These are phyloP conservation scores for Prunus salicina DNA, from an alignment of 306 rosid species.

Conservation along the genomic window DNA sequence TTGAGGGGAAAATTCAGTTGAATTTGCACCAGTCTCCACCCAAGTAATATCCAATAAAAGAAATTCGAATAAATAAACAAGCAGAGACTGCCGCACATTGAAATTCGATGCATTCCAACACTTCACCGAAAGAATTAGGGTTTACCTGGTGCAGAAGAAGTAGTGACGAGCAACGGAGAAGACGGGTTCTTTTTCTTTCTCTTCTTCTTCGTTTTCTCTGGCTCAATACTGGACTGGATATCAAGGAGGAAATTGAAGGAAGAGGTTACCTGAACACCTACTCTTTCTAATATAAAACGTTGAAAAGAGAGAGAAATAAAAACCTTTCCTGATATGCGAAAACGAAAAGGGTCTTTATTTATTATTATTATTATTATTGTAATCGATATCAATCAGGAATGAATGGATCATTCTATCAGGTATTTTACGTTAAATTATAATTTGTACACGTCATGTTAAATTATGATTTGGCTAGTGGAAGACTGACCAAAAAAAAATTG, in stretches of 20 bases:
- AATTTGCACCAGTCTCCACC: background rate
- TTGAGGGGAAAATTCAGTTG: background rate
- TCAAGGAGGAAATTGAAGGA: background rate
- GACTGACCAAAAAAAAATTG: too few relatives aligned
- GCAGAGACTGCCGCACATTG: background rate
- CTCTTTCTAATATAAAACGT: too few relatives aligned
- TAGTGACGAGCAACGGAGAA: background rate
- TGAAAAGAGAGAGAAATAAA: too few relatives aligned
- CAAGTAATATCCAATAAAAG: background rate
- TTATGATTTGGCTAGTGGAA: too few relatives aligned
- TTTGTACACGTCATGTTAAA: too few relatives aligned
- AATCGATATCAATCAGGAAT: too few relatives aligned
- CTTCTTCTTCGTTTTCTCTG: background rate
- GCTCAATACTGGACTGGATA: background rate
- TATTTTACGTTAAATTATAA: too few relatives aligned
- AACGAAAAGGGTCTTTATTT: too few relatives aligned
- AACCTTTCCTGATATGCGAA: too few relatives aligned
- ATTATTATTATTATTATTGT: too few relatives aligned
- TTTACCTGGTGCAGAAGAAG: conserved; percentile 21
- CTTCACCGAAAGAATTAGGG: conserved; percentile 12
- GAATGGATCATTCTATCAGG: too few relatives aligned
- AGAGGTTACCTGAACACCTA: background rate
- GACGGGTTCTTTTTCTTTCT: background rate
- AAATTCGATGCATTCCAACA: background rate
- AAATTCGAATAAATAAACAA: background rate